phyloP scores from a whole-genome alignment of 2,329 filamentous ascomycete species.

The Tolypocladium tropicale region DNA sequence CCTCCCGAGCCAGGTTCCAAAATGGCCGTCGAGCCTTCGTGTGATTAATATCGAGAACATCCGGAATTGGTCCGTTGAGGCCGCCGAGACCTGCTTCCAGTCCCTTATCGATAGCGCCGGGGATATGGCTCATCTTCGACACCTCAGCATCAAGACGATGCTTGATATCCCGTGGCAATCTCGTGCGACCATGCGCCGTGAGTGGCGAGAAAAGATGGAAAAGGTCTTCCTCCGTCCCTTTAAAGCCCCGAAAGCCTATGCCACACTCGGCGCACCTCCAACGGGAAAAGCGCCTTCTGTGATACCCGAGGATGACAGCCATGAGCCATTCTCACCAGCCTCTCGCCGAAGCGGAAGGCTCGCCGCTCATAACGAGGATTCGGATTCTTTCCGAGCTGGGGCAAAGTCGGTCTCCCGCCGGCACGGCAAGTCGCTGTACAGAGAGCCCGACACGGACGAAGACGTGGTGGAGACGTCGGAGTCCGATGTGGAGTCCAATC shows the following conservation, averaged over 20 bases:
- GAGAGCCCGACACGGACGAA: slow-evolving; percentile 34
- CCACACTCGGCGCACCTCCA: slow-evolving; percentile 12
- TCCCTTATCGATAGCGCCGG: slow-evolving; percentile 66
- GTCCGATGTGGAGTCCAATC: slow-evolving; percentile 3
- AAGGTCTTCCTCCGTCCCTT: slow-evolving; percentile 50
- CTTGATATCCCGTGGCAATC: slow-evolving; percentile 74
- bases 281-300: neutral
- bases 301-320: slow-evolving; percentile 9
- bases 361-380: slow-evolving; percentile 15
- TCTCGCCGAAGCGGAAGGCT: slow-evolving; percentile 28
- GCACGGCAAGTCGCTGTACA: slow-evolving; percentile 23
- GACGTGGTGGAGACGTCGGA: slow-evolving; percentile 25
- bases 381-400: slow-evolving; percentile 10
- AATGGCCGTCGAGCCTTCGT: slow-evolving; percentile 66
- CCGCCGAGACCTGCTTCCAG: slow-evolving; percentile 67
- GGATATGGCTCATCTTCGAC: slow-evolving; percentile 55
- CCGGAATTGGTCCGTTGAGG: slow-evolving; percentile 59
- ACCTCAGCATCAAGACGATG: slow-evolving; percentile 64
- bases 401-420: slow-evolving; percentile 5
- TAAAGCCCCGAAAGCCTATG: slow-evolving; percentile 24
- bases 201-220: slow-evolving; percentile 64
- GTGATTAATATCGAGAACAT: slow-evolving; percentile 67
- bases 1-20: slow-evolving; percentile 53
- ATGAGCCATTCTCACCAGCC: slow-evolving; percentile 11
- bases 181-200: slow-evolving; percentile 66